A percentile compares a stretch with the other conserved stretches of the same genome.
phyloP scores from a whole-genome alignment of 2,329 filamentous ascomycete species.

The Aspergillus thermomutatus region DNA sequence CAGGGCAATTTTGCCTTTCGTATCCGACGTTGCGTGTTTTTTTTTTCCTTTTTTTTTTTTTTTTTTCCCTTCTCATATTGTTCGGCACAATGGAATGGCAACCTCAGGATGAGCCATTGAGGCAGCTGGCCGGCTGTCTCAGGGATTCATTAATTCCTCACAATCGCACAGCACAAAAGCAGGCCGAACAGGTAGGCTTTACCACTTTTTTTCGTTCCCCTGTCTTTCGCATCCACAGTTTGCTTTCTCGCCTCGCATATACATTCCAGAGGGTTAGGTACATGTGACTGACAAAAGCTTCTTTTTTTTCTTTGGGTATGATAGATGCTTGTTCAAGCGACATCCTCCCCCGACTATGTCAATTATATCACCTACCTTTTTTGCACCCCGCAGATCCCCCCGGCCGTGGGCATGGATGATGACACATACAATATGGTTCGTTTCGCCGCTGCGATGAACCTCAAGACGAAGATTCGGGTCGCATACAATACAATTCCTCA shows the following conservation, averaged over 20 bases:
- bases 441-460: slow-evolving; percentile 84
- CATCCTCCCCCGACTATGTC: slow-evolving; percentile 85
- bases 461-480: slow-evolving; percentile 86
- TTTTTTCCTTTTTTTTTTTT: neutral
- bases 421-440: slow-evolving; percentile 72
- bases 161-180: slow-evolving; percentile 75
- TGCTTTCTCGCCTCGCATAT: slow-evolving; percentile 4
- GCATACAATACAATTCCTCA: slow-evolving; percentile 74
- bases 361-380: slow-evolving; percentile 95
- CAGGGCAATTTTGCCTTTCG: neutral
- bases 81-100: slow-evolving; percentile 75
- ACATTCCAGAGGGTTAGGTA: neutral
- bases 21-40: neutral
- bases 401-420: slow-evolving; percentile 54
- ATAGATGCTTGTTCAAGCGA: slow-evolving; percentile 91
- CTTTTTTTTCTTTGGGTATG: neutral
- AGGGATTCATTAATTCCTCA: slow-evolving; percentile 87
- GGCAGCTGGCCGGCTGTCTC: slow-evolving; percentile 83
- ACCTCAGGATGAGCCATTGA: slow-evolving; percentile 79
- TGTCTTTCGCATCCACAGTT: slow-evolving; percentile 2
- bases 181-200: slow-evolving; percentile 74
- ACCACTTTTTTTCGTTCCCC: slow-evolving; percentile 7
- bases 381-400: slow-evolving; percentile 62
- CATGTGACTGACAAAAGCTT: slow-evolving; percentile 14
- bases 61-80: slow-evolving; percentile 4